A percentile compares a stretch with the other conserved stretches of the same genome.
Conservation (phyloP, 768 basidiomycete species). For the Suillus plorans region DNA sequence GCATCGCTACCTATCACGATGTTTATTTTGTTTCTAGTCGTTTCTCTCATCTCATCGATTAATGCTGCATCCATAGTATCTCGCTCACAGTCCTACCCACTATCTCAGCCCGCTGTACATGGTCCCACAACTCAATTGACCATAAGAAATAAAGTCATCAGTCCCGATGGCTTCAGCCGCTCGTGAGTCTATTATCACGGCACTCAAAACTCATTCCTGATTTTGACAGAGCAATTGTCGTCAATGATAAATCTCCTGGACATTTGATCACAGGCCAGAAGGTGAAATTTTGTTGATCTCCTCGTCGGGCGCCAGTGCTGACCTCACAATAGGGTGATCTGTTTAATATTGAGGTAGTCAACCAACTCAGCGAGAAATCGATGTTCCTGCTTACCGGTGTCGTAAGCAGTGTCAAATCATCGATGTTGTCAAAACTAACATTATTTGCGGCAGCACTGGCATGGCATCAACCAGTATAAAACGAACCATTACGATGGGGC, state of each 20-base stretch:
- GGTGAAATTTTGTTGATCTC: slow-evolving; percentile 7
- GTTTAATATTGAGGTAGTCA: slow-evolving; percentile 46
- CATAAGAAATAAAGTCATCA: no score
- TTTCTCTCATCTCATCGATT: slow-evolving; percentile 9
- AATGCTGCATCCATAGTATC: slow-evolving; percentile 18
- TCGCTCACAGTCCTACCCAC: slow-evolving; percentile 14
- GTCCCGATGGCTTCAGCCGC: slow-evolving; percentile 29
- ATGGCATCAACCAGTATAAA: slow-evolving; percentile 45
- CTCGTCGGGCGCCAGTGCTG: not conserved
- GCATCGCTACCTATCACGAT: not conserved
- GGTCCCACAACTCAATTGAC: slow-evolving; percentile 6
- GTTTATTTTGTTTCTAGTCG: slow-evolving; percentile 7
- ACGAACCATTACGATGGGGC: slow-evolving; percentile 48
- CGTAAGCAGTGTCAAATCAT: slow-evolving; percentile 29
- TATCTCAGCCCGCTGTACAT: slow-evolving; percentile 11
- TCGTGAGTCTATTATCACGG: slow-evolving; percentile 29
- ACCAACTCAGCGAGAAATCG: slow-evolving; percentile 42
- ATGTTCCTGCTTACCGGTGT: slow-evolving; percentile 50
- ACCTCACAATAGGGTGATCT: slow-evolving; percentile 31
- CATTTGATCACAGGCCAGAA: slow-evolving; percentile 43
- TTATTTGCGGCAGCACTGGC: slow-evolving; percentile 46
- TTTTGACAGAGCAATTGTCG: slow-evolving; percentile 38
- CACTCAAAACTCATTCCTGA: not conserved
- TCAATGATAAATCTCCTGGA: slow-evolving; percentile 43
- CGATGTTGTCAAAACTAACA: not conserved